Evolutionary conservation across 208 protist species (phyloP).

Genomic region (Acanthamoeba culbertsoni): DNA sequence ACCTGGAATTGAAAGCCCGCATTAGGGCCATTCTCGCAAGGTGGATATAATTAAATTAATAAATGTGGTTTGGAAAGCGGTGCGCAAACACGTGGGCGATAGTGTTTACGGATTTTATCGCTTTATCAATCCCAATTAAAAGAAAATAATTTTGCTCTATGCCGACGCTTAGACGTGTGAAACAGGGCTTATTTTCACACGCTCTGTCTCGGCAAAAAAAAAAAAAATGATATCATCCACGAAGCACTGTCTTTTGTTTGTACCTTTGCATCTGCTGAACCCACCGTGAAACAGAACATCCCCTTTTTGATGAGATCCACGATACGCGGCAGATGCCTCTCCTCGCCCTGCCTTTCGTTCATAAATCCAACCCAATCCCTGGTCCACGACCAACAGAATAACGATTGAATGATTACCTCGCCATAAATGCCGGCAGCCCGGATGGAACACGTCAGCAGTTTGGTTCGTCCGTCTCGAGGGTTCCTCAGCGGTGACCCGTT

Average conservation of each 20-base stretch:
- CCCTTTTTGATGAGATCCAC: slow-evolving; percentile 55
- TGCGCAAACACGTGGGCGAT: background rate
- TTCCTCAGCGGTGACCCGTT: background rate
- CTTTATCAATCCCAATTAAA: background rate
- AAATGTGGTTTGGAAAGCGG: background rate
- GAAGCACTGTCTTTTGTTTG: no score
- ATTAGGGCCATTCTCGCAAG: no score
- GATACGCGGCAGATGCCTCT: slow-evolving; percentile 71
- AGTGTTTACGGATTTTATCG: background rate
- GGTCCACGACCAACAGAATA: background rate
- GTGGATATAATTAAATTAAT: background rate
- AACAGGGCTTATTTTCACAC: background rate
- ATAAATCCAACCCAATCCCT: no score
- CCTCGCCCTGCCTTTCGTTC: slow-evolving; percentile 51
- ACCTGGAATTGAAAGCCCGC: no score
- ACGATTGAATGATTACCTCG: background rate
- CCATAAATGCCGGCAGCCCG: slow-evolving; percentile 70
- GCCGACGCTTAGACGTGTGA: slow-evolving; percentile 6
- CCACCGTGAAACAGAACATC: slow-evolving; percentile 7
- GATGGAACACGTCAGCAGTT: slow-evolving; percentile 61
- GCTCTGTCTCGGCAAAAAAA: background rate
- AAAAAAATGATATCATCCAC: background rate
- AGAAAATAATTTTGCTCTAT: background rate
- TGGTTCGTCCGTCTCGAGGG: background rate
- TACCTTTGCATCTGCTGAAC: background rate